A percentile compares a stretch with the other conserved stretches of the same genome.
Evolutionary conservation across 2,329 filamentous ascomycete genomes (phyloP).

Genomic region (Beauveria sp.): DNA sequence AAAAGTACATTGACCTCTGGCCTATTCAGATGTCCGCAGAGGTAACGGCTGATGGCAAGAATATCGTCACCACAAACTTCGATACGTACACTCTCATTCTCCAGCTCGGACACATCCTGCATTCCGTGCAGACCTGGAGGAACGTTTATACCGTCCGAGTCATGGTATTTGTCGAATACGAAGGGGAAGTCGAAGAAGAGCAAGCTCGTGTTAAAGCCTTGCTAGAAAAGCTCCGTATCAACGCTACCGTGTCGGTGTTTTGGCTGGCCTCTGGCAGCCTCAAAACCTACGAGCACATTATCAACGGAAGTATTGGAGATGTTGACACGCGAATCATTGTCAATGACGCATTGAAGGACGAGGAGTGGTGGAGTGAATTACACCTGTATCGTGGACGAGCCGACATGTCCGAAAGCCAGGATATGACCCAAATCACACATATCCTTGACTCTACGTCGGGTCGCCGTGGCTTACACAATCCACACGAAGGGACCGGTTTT

Average conservation of each 20-base stretch:
- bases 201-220: constrained; percentile 62
- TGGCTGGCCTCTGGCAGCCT: constrained; percentile 70
- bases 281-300: constrained; percentile 66
- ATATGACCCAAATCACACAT: constrained; percentile 34
- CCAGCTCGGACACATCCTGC: constrained; percentile 76
- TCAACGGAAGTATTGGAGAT: constrained; percentile 57
- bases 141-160: constrained; percentile 65
- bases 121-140: constrained; percentile 76
- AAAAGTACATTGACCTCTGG: constrained; percentile 83
- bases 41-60: constrained; percentile 58
- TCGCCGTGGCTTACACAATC: constrained; percentile 36
- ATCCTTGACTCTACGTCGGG: constrained; percentile 37
- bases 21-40: constrained; percentile 91
- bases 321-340: constrained; percentile 53
- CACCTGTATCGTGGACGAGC: constrained; percentile 43
- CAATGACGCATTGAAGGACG: constrained; percentile 57
- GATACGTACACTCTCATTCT: constrained; percentile 84
- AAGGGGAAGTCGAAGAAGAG: constrained; percentile 75
- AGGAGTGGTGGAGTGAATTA: constrained; percentile 79
- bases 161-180: constrained; percentile 83
- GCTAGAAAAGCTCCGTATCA: constrained; percentile 73
- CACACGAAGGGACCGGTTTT: constrained; percentile 26
- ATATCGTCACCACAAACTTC: constrained; percentile 77
- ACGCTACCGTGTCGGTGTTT: constrained; percentile 72
- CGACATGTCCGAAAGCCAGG: constrained; percentile 33